phyloP scores from a whole-genome alignment of 805 yeast species.

The Groenewaldozyma tartarivorans region DNA sequence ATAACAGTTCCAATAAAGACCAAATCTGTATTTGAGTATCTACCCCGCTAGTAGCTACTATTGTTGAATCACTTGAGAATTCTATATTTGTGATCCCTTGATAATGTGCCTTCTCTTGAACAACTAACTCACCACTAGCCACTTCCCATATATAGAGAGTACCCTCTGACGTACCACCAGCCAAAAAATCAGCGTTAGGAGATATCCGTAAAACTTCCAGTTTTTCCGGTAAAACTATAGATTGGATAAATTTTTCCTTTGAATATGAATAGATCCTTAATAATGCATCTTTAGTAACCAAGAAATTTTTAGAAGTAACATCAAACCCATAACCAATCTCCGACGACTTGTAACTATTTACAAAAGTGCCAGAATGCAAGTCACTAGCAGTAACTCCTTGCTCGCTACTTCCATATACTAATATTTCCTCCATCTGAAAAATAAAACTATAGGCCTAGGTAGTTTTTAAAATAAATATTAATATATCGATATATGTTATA shows the following conservation, averaged over 20 bases:
- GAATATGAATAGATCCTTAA: constrained; percentile 65
- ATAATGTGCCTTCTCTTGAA: constrained; percentile 75
- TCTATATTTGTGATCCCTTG: constrained; percentile 57
- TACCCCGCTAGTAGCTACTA: constrained; percentile 62
- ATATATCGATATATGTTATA: too few relatives aligned
- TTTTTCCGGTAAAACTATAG: constrained; percentile 77
- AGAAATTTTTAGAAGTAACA: constrained; percentile 43
- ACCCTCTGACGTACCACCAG: constrained; percentile 71
- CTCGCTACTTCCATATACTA: constrained; percentile 3
- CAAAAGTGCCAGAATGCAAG: constrained; percentile 34
- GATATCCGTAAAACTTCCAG: constrained; percentile 46
- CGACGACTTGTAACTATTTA: constrained; percentile 42
- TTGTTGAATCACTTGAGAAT: constrained; percentile 54
- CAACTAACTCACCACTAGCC: constrained; percentile 60
- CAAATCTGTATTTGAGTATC: constrained; percentile 77
- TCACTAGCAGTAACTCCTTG: constrained; percentile 12
- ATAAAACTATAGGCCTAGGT: neutral
- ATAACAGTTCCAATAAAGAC: constrained; percentile 53
- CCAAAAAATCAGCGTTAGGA: constrained; percentile 37
- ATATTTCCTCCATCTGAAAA: neutral
- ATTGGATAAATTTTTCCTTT: constrained; percentile 60
- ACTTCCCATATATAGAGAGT: constrained; percentile 80
- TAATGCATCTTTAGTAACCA: too few relatives aligned
- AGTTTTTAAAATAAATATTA: too few relatives aligned
- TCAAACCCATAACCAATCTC: constrained; percentile 38